Conservation (phyloP, 257 asterid genomes). For the Pogostemon cablin region DNA sequence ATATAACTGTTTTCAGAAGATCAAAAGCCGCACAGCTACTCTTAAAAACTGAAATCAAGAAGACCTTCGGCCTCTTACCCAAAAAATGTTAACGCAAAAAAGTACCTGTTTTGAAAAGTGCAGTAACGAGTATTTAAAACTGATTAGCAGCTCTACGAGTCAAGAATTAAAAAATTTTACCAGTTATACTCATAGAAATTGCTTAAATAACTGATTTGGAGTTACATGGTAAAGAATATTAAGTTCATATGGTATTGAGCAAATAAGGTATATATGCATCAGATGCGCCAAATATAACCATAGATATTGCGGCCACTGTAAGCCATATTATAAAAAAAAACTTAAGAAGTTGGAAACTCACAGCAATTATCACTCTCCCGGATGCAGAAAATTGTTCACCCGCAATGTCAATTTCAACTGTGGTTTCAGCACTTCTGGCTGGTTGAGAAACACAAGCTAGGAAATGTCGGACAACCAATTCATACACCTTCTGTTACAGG, state of each 20-base stretch:
- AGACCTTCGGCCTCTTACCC: neutral
- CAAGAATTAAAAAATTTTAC: slow-evolving; percentile 2
- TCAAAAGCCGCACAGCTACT: slow-evolving; percentile 2
- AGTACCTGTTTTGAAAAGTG: neutral
- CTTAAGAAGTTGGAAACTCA: slow-evolving; percentile 50
- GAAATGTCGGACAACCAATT: slow-evolving; percentile 97
- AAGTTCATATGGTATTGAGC: slow-evolving; percentile 20
- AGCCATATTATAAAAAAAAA: slow-evolving; percentile 18
- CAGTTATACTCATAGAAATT: slow-evolving; percentile 11
- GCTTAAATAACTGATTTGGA: slow-evolving; percentile 12
- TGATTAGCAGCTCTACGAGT: slow-evolving; percentile 14
- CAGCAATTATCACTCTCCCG: slow-evolving; percentile 90
- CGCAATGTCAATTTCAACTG: slow-evolving; percentile 91
- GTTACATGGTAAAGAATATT: slow-evolving; percentile 16
- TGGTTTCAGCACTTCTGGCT: slow-evolving; percentile 94
- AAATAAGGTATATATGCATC: slow-evolving; percentile 21
- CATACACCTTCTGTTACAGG: slow-evolving; percentile 81
- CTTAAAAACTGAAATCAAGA: slow-evolving; percentile 13
- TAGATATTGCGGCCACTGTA: slow-evolving; percentile 29
- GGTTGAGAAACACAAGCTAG: slow-evolving; percentile 99
- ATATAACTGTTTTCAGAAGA: slow-evolving; percentile 18
- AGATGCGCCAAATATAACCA: slow-evolving; percentile 17
- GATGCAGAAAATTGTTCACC: slow-evolving; percentile 85
- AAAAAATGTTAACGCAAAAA: neutral
- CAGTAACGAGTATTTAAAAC: slow-evolving; percentile 8